Conservation (phyloP, 73 alveolate genomes). For the Stentor coeruleus region DNA sequence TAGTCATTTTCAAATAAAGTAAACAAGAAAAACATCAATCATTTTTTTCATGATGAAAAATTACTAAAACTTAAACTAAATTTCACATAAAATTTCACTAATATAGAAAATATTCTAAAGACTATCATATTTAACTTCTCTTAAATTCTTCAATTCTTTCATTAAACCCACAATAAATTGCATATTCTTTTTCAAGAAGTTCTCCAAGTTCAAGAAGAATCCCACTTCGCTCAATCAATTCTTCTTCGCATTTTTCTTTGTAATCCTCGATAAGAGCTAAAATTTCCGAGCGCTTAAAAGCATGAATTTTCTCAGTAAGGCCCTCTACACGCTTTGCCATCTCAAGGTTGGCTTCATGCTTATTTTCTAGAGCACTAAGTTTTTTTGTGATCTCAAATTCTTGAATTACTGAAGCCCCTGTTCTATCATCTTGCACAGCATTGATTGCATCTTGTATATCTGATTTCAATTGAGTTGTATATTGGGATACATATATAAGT, state of each 20-base stretch:
- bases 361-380: not conserved
- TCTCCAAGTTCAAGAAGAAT: not conserved
- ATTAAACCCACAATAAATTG: not conserved
- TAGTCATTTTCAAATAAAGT: too few species aligned
- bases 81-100: too few species aligned
- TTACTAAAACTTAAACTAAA: too few species aligned
- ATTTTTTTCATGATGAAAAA: too few species aligned
- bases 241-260: not conserved
- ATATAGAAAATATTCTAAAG: too few species aligned
- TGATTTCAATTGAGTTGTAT: not conserved
- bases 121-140: too few species aligned
- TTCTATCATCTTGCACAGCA: constrained; percentile 7
- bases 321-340: constrained; percentile 10
- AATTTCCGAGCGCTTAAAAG: constrained; percentile 1
- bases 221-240: not conserved
- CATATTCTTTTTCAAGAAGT: constrained; percentile 2
- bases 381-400: constrained; percentile 10
- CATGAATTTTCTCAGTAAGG: not conserved
- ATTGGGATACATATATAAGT: not conserved
- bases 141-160: constrained; percentile 11
- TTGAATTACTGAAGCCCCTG: constrained; percentile 14
- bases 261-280: not conserved
- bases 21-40: too few species aligned
- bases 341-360: constrained; percentile 19
- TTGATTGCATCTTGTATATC: constrained; percentile 12